phyloP scores from a whole-genome alignment of 176 grass and related monocot genomes.

The Rhynchospora tenuis region DNA sequence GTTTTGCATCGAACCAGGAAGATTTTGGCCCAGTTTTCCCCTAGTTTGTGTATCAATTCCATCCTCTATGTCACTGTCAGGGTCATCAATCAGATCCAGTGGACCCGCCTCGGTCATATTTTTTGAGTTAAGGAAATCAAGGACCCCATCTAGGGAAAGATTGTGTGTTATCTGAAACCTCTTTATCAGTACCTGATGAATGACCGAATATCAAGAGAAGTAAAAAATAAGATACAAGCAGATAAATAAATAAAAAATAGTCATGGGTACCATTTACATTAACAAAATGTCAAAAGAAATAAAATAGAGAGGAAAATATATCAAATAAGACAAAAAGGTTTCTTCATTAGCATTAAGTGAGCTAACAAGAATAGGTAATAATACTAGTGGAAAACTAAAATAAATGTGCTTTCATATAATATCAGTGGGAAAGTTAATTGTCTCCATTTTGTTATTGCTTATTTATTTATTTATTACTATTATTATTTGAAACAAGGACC shows the following conservation, averaged over 20 bases:
- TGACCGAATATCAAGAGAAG: slow-evolving; percentile 13
- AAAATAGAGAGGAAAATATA: slow-evolving; percentile 7
- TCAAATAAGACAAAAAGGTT: background rate
- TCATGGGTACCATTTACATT: background rate
- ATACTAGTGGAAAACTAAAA: background rate
- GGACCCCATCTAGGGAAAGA: slow-evolving; percentile 89
- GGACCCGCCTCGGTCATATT: slow-evolving; percentile 91
- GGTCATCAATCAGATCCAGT: slow-evolving; percentile 86
- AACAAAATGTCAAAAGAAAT: background rate
- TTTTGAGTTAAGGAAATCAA: slow-evolving; percentile 98
- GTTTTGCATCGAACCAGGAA: slow-evolving; percentile 76
- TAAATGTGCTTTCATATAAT: background rate
- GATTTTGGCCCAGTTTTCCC: slow-evolving; percentile 46
- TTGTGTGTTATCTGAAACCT: slow-evolving; percentile 97
- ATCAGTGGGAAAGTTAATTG: background rate
- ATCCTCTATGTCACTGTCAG: slow-evolving; percentile 75
- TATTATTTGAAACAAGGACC: too few relatives aligned
- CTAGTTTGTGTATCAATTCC: slow-evolving; percentile 69
- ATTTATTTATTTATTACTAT: too few relatives aligned
- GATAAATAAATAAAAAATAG: background rate
- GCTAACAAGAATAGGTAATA: background rate
- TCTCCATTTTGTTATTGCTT: background rate
- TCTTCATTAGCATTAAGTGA: background rate
- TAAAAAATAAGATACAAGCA: slow-evolving; percentile 5
- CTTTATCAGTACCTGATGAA: slow-evolving; percentile 63